Conservation (phyloP, 1,284 basidiomycete genomes). For the Ganoderma lucidum region DNA sequence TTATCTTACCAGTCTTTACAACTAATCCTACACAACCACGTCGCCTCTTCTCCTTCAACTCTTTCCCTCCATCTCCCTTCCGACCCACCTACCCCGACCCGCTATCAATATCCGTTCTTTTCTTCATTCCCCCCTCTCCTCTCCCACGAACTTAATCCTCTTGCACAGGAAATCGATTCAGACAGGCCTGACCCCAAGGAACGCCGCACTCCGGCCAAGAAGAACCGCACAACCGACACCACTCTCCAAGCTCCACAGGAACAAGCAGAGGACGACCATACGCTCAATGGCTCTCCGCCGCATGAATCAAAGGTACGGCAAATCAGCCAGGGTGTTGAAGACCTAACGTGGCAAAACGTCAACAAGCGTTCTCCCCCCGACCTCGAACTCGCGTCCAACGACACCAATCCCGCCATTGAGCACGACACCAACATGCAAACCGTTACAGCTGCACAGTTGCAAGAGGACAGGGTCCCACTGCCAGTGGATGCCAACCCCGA, state of each 20-base stretch:
- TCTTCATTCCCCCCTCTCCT: not conserved
- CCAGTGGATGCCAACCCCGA: not conserved
- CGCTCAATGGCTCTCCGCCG: slow-evolving; percentile 65
- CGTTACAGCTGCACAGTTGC: slow-evolving; percentile 1
- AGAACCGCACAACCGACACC: slow-evolving; percentile 62
- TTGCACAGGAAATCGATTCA: slow-evolving; percentile 52
- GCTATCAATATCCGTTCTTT: not conserved
- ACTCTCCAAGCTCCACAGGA: slow-evolving; percentile 67
- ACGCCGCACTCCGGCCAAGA: slow-evolving; percentile 69
- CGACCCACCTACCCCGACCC: not conserved
- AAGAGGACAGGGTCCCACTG: not conserved
- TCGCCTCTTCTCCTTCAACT: not conserved
- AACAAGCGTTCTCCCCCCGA: slow-evolving; percentile 40
- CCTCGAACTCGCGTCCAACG: slow-evolving; percentile 27
- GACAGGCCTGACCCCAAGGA: slow-evolving; percentile 45
- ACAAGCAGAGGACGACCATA: slow-evolving; percentile 53
- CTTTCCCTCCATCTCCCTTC: not conserved
- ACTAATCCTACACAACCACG: not conserved
- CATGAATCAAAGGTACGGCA: slow-evolving; percentile 77
- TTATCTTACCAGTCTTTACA: not conserved
- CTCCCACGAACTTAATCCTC: not conserved
- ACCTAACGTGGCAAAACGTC: slow-evolving; percentile 71
- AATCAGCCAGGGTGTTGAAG: slow-evolving; percentile 80
- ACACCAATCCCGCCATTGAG: not conserved
- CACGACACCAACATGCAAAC: slow-evolving; percentile 6